Evolutionary conservation across 108 stramenopile species (phyloP).

Genomic region (Discostella stelligeroides): DNA sequence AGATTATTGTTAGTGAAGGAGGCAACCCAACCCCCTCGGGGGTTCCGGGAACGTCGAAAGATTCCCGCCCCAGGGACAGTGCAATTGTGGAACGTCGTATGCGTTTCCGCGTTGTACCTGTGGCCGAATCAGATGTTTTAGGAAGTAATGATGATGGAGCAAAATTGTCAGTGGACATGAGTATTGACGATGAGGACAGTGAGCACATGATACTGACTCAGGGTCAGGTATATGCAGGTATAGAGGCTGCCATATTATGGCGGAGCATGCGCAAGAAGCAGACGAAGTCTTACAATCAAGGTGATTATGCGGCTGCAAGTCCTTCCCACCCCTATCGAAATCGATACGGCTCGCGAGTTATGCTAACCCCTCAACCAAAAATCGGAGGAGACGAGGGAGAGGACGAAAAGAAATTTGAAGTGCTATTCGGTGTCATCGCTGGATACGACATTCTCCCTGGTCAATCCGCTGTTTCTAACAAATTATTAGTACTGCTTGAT

Average conservation of each 20-base stretch:
- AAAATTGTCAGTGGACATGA: constrained; percentile 8
- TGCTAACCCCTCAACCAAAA: constrained; percentile 26
- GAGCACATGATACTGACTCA: constrained; percentile 72
- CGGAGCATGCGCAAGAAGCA: constrained; percentile 11
- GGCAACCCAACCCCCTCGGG: constrained; percentile 4
- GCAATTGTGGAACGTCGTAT: constrained; percentile 64
- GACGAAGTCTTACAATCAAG: background rate
- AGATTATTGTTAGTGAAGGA: constrained; percentile 23
- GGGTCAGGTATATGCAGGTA: constrained; percentile 79
- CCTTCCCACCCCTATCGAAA: constrained; percentile 48
- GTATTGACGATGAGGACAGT: constrained; percentile 35
- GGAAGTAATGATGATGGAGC: constrained; percentile 1
- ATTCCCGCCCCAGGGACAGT: constrained; percentile 5
- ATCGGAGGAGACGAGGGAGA: constrained; percentile 6
- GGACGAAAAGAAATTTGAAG: constrained; percentile 5
- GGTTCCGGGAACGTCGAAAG: background rate
- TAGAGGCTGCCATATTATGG: constrained; percentile 66
- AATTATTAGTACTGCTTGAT: constrained; percentile 34
- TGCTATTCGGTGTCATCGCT: constrained; percentile 45
- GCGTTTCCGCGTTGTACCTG: constrained; percentile 68
- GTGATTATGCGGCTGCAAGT: too few species aligned
- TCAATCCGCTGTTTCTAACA: constrained; percentile 5
- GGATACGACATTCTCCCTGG: constrained; percentile 30
- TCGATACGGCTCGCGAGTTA: constrained; percentile 34
- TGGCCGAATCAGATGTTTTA: constrained; percentile 32